These are phyloP conservation scores for Colletotrichum plurivorum DNA, from an alignment of 2,329 filamentous ascomycete genomes.

Conservation along the genomic window DNA sequence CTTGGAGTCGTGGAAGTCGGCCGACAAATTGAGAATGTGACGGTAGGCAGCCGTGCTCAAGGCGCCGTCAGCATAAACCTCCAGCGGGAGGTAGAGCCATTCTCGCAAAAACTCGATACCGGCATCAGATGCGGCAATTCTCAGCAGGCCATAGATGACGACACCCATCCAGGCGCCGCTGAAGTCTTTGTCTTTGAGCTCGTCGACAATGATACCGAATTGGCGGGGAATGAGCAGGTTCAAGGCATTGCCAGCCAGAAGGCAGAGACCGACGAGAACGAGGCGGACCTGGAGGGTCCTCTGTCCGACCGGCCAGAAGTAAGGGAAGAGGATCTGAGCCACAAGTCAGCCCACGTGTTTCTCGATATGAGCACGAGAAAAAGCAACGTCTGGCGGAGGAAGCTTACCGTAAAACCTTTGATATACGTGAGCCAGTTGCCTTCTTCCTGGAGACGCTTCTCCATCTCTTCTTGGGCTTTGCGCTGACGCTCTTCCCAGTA, in stretches of 20 bases:
- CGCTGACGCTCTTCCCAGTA: slow-evolving; percentile 68
- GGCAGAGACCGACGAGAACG: slow-evolving; percentile 75
- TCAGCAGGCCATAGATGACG: slow-evolving; percentile 64
- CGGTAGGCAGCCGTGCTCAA: slow-evolving; percentile 69
- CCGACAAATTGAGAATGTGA: slow-evolving; percentile 72
- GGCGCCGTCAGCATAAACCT: slow-evolving; percentile 69
- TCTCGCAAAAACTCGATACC: slow-evolving; percentile 68
- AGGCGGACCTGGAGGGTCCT: slow-evolving; percentile 77
- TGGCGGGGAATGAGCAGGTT: slow-evolving; percentile 86
- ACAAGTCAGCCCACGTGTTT: slow-evolving; percentile 15
- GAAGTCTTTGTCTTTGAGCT: slow-evolving; percentile 58
- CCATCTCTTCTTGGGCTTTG: slow-evolving; percentile 70
- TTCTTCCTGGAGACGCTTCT: slow-evolving; percentile 79
- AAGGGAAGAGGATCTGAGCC: slow-evolving; percentile 78
- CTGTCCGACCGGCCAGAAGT: slow-evolving; percentile 82
- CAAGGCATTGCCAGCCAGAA: slow-evolving; percentile 79
- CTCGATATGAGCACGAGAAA: not conserved
- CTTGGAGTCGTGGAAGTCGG: slow-evolving; percentile 73
- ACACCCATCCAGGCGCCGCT: slow-evolving; percentile 65
- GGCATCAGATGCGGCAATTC: slow-evolving; percentile 67
- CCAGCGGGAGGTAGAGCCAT: slow-evolving; percentile 71
- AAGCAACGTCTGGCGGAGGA: slow-evolving; percentile 14
- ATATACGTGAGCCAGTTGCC: slow-evolving; percentile 85
- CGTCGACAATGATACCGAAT: slow-evolving; percentile 83
- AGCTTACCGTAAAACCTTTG: slow-evolving; percentile 75